Evolutionary conservation across 768 basidiomycete genomes (phyloP), one percentile per base, ranked within the genome.

Genomic region (Paxillus ammoniavirescens): DNA sequence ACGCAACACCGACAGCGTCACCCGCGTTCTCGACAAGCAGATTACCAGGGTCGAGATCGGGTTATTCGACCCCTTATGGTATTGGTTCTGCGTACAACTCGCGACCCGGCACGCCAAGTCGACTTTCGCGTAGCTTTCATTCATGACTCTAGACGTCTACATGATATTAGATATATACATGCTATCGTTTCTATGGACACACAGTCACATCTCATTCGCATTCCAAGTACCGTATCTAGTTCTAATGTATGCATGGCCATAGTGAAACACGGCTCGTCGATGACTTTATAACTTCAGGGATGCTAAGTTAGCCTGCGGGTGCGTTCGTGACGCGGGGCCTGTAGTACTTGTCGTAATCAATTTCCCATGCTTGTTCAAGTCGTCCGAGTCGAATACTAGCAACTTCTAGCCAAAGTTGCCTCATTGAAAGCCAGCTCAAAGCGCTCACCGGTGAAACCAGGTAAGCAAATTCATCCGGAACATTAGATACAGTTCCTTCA

Each of bases 31-130:
- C 72, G 28, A 63, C 73, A 6, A 58, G 64, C 37, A 76, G 69
- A 37, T 61, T 78, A 9, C 72, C 75, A 10, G 70, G 75, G n/a
- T 70, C 76, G 12, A 66, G 68, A n/a, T 84, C 83, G 40, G 86
- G 86, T 6, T 76, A 80, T 58, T 80, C 83, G 1, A 86, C 83
- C 14, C 85, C 87, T 6, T 71, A 70, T 33, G 66, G 71, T 47
- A 71, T 68, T 30, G 72, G 72, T 49, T 77, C 77, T 28, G 64
- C 70, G 7, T 79, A 73, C 56, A 75, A 65, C 52, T 89, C 87
- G 21, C 75, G 86, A 58, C 83, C 87, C 37, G 72, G 77, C 44
- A 89, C 86, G 23, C 86, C 87, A 0, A 86, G 82, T 66, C 77
- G 80, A 42, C 66, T 82, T 36, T 71, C 72, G 26, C 74, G 77